Conservation (phyloP, 2,329 filamentous ascomycete genomes). For the Aspergillus sp. region DNA sequence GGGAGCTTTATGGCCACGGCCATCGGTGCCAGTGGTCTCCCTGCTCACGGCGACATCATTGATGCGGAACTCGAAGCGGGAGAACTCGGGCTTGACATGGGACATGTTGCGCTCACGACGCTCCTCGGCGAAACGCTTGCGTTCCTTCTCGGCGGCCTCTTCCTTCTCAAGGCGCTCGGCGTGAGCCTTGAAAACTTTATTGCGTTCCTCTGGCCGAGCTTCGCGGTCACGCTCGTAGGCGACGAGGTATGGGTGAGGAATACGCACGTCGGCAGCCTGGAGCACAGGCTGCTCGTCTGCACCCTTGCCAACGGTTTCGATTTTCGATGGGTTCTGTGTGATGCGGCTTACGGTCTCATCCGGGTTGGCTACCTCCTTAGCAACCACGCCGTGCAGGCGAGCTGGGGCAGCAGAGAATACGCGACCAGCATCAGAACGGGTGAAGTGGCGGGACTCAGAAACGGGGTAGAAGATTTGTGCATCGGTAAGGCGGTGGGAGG, state of each 20-base stretch:
- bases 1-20: slow-evolving; percentile 53
- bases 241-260: slow-evolving; percentile 62
- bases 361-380: slow-evolving; percentile 31
- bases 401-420: slow-evolving; percentile 54
- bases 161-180: slow-evolving; percentile 44
- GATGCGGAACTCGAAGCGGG: slow-evolving; percentile 62
- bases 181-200: slow-evolving; percentile 39
- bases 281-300: slow-evolving; percentile 50
- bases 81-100: slow-evolving; percentile 46
- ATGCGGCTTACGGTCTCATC: slow-evolving; percentile 30
- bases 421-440: slow-evolving; percentile 63
- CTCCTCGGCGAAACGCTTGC: slow-evolving; percentile 39
- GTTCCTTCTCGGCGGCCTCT: slow-evolving; percentile 40
- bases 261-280: slow-evolving; percentile 62
- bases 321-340: slow-evolving; percentile 30
- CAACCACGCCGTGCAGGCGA: slow-evolving; percentile 26
- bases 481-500: slow-evolving; percentile 55
- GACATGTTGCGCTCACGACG: slow-evolving; percentile 45
- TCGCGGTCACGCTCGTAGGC: slow-evolving; percentile 47
- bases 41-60: slow-evolving; percentile 54
- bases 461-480: slow-evolving; percentile 63
- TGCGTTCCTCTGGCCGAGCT: slow-evolving; percentile 34
- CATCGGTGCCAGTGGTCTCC: slow-evolving; percentile 56
- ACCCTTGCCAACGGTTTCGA: slow-evolving; percentile 46
- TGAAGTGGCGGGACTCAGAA: slow-evolving; percentile 64